phyloP scores from a whole-genome alignment of 2,329 filamentous ascomycete genomes.

The Eutypa lata region DNA sequence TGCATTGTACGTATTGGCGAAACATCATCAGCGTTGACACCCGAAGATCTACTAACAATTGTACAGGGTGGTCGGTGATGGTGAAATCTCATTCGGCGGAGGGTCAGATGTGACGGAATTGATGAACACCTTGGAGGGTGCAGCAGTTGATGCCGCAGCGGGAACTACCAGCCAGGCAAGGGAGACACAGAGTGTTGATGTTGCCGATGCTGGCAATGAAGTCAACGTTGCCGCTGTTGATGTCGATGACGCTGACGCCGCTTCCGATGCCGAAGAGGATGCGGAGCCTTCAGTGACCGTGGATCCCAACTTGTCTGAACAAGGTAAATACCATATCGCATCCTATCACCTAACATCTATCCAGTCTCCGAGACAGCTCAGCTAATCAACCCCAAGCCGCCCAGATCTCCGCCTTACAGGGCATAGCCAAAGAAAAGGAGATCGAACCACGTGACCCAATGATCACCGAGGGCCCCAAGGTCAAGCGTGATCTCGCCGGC shows the following conservation, averaged over 20 bases:
- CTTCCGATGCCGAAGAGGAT: conserved; percentile 2
- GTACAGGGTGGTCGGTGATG: conserved; percentile 33
- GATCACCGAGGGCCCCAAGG: conserved; percentile 18
- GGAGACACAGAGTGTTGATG: not conserved
- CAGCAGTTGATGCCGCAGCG: conserved; percentile 32
- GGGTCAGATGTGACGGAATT: conserved; percentile 41
- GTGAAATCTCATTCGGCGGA: conserved; percentile 35
- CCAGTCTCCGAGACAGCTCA: not conserved
- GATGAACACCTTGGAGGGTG: conserved; percentile 45
- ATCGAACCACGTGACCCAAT: conserved; percentile 38
- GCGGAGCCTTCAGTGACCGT: conserved; percentile 10
- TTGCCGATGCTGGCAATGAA: not conserved
- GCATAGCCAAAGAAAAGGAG: conserved; percentile 48
- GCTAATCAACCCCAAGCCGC: conserved; percentile 26
- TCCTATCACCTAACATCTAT: not conserved
- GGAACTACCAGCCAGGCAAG: conserved; percentile 21
- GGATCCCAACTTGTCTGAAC: conserved; percentile 33
- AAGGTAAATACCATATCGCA: conserved; percentile 23
- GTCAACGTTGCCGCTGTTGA: conserved; percentile 2
- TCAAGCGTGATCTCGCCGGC: conserved; percentile 36
- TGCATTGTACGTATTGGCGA: conserved; percentile 33
- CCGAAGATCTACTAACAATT: conserved; percentile 13
- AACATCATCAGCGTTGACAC: not conserved
- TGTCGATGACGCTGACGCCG: conserved; percentile 1
- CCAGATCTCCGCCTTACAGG: conserved; percentile 42